Base-by-base conservation (phyloP, 805 yeast genomes). In the Candida pini region DNA sequence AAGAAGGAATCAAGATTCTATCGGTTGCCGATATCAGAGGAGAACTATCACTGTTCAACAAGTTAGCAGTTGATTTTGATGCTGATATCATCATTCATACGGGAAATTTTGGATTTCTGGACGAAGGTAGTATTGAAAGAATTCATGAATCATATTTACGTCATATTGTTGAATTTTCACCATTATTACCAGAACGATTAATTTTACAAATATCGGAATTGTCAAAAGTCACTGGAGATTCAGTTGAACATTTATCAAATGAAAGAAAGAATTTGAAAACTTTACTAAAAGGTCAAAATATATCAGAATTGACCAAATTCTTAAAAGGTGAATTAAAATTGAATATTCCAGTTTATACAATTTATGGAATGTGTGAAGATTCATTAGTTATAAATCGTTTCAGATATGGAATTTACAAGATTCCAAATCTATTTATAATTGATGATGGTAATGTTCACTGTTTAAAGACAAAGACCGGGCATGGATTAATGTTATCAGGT, bases 51-150 rank as follows among this genome's bases (percentile, higher is more conserved):
- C 53, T 61, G 9, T 48, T 78, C 39, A 77, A 78, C 49, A 56
- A 51, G 20, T 62, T 78, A 21, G 82, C 79, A 0, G 41, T 38
- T 6, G 50, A 58, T 30, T 64, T 70, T 41, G 39, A 56, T 1
- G 83, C 82, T 3, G 67, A 69, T 26, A 46, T 71, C 16, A 68
- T 81, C 18, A 63, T 81, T 10, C 88, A 81, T 49, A 77, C 86
- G 4, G 89, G 90, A n/a, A 79, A 77, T 40, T 82, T 81, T 61
- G 94, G 94, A 9, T 81, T 83, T 52, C 75, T 82, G 59, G 83
- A 81, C 47, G 59, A 59, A 23, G 71, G 68, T 13, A 72, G 82
- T 28, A 66, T 81, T 6, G 61, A 56, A 16, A 60, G 64, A 48
- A 78, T 75, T 37, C 71, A 71, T 52, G 79, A 69, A 48, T 74